A percentile compares a stretch with the other conserved stretches of the same genome.
Evolutionary conservation across 2,329 filamentous ascomycete species (phyloP).

Genomic region (Diaporthe capsici): DNA sequence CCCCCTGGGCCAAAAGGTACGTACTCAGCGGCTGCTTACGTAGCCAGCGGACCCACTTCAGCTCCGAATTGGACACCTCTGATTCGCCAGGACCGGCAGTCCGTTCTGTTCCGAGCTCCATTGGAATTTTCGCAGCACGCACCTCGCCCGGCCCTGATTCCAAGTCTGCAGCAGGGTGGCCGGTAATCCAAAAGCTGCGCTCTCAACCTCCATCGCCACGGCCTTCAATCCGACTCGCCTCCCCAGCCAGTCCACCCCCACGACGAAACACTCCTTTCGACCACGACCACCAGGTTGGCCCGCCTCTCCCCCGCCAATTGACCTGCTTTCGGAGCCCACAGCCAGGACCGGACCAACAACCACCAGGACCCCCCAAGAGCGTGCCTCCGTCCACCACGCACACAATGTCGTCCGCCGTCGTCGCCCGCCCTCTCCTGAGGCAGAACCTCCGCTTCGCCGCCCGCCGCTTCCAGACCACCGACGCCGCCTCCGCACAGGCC

Average conservation of each 20-base stretch:
- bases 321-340: neutral
- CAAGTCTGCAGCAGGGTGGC: conserved; percentile 34
- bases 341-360: neutral
- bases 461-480: conserved; percentile 73
- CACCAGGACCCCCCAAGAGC: neutral
- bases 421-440: conserved; percentile 42
- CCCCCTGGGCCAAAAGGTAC: neutral
- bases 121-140: conserved; percentile 41
- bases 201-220: conserved; percentile 30
- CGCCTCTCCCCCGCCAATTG: conserved; percentile 25
- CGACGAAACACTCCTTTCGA: conserved; percentile 31
- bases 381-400: neutral
- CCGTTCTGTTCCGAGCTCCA: conserved; percentile 42
- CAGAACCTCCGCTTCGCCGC: conserved; percentile 51
- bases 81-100: conserved; percentile 36
- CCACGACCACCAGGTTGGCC: conserved; percentile 29
- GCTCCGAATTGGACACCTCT: conserved; percentile 33
- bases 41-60: conserved; percentile 19
- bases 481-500: conserved; percentile 55
- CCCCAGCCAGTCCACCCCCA: conserved; percentile 21
- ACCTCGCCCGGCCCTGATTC: conserved; percentile 27
- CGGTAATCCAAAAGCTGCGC: conserved; percentile 36
- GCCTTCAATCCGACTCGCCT: conserved; percentile 21
- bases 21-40: conserved; percentile 22
- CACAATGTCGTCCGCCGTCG: conserved; percentile 40